Base-by-base conservation (phyloP, 306 rosid genomes). In the Aeschynomene evenia region DNA sequence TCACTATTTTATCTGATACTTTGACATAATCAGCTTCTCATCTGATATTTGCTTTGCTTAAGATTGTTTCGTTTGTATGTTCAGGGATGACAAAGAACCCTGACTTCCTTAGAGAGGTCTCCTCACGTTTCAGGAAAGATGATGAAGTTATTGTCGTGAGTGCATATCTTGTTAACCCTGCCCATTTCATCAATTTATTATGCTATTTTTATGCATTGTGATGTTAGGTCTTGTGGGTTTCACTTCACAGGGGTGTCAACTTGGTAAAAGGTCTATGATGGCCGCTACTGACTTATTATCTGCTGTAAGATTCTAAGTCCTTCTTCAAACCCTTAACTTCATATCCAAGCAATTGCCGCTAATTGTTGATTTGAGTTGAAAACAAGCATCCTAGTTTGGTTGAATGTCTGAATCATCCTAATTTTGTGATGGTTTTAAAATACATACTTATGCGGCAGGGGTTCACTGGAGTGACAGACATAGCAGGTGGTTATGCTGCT, bases 401-500 rank as follows among this genome's bases (percentile, higher is more conserved):
- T 54, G 59, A 50, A 55, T 45, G 64, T 55, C 80, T 45, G n/a
- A 66, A 3, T 50, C 66, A 28, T 43, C 28, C n/a, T n/a, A n/a
- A n/a, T n/a, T n/a, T n/a, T n/a, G n/a, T n/a, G n/a, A n/a, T n/a
- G n/a, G n/a, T n/a, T n/a, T n/a, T n/a, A n/a, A n/a, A n/a, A n/a
- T n/a, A n/a, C n/a, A n/a, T n/a, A n/a, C n/a, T n/a, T n/a, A n/a
- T n/a, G n/a, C n/a, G n/a, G n/a, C 79, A 90, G 98, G 98, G 97
- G 37, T 94, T 78, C 52, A 73, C 73, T 29, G 87, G 90, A 70
- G 71, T 90, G 34, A 94, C 96, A 37, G 95, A 94, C 76, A 82
- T 93, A 65, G 96, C 97, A 1, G 97, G 98, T 70, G 98, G 98
- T 21, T 87, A 75, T 70, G 96, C 88, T 75, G 81, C 96, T 70